Evolutionary conservation across 768 basidiomycete genomes (phyloP), one percentile per base, ranked within the genome.

Genomic region (Tulasnella sp.): DNA sequence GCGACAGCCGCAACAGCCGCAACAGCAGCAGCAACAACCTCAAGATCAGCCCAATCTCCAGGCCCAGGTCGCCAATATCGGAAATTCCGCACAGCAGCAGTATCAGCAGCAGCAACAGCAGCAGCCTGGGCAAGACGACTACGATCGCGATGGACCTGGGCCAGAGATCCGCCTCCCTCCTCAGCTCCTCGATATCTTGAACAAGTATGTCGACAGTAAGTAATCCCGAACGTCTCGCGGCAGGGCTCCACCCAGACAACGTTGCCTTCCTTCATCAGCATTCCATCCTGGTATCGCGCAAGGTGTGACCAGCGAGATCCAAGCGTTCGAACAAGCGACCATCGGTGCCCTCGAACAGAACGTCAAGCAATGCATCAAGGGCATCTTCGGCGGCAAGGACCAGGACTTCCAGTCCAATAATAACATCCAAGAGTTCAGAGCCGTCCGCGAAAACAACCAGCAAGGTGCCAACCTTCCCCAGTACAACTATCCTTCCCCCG

Each of bases 121-220:
- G 37, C 71, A 49, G 49, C 71, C 36, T 4, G 42, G 38, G 19
- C 37, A 42, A 29, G 71, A 45, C 29, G 29, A 45, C 31, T 40
- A 72, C n/a, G 38, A 72, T 31, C 19, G n/a, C 0, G 71, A 72
- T 40, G 40, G 71, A 9, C 58, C 58, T 31, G 58, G 58, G 29
- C 58, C 58, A 7, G 58, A 64, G 29, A 17, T 74, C 73, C 37
- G 49, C 9, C 52, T 74, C 19, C 73, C 73, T 39, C 49, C 45
- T 12, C 45, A 74, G 19, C 3, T 74, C n/a, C 54, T 74, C 49
- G 31, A 64, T n/a, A 22, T 64, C 25, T 22, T 74, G 42, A 39
- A 74, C 54, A 74, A 74, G 1, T 74, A 74, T 25, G 73, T 74
- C 37, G 73, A 74, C 31, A 74, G 73, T 74, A 38, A 74, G 73